A percentile compares a stretch with the other conserved stretches of the same genome.
phyloP scores from a whole-genome alignment of 2,329 filamentous ascomycete genomes.

The Bisporella sp. region DNA sequence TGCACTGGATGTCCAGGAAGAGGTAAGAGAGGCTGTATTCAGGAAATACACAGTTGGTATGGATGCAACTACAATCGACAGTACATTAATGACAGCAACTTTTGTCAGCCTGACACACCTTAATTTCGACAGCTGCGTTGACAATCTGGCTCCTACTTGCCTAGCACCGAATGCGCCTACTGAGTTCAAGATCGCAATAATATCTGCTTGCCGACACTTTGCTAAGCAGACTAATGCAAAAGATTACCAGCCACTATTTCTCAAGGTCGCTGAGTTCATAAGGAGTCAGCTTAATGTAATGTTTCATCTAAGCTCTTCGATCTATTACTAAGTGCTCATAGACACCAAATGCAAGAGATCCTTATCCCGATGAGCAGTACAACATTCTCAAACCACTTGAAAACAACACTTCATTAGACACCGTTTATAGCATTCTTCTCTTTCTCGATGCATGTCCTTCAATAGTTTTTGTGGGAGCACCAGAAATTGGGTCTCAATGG shows the following conservation, averaged over 20 bases:
- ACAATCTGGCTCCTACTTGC: conserved; percentile 49
- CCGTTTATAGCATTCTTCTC: conserved; percentile 46
- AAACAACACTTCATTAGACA: conserved; percentile 31
- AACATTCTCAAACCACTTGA: conserved; percentile 35
- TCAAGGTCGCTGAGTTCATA: conserved; percentile 48
- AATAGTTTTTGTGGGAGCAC: conserved; percentile 38
- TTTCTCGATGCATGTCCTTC: conserved; percentile 50
- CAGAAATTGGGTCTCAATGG: conserved; percentile 27
- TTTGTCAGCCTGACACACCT: conserved; percentile 59
- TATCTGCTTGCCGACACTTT: conserved; percentile 58
- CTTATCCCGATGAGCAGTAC: conserved; percentile 30
- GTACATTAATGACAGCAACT: conserved; percentile 58
- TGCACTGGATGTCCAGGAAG: conserved; percentile 62
- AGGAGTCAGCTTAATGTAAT: conserved; percentile 37
- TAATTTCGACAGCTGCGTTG: conserved; percentile 51
- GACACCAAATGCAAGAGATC: conserved; percentile 17
- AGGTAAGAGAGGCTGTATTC: conserved; percentile 60
- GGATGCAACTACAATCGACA: conserved; percentile 48
- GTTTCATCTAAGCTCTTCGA: not conserved
- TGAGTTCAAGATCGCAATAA: conserved; percentile 54
- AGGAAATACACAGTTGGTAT: conserved; percentile 40
- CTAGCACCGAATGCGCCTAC: conserved; percentile 49
- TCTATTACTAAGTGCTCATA: conserved; percentile 17
- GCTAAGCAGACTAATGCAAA: conserved; percentile 43
- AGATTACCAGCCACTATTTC: conserved; percentile 48